Evolutionary conservation across 495 filamentous ascomycete genomes (phyloP).

Genomic region (Trichoderma erinaceum): DNA sequence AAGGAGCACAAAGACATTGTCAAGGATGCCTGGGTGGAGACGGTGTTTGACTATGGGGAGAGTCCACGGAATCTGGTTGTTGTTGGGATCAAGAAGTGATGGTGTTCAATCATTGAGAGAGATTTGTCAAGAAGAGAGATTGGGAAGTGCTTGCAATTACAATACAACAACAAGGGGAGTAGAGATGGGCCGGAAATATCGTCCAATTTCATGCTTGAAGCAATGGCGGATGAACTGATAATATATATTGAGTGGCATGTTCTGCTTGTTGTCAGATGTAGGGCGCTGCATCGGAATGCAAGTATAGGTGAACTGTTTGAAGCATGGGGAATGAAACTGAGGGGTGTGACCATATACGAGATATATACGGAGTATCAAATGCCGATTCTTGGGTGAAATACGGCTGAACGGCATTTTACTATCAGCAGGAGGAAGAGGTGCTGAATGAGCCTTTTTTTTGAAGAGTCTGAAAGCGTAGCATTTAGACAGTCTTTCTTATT

Average conservation of each 20-base stretch:
- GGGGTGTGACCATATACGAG: no score
- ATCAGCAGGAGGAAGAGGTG: no score
- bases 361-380: no score
- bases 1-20: constrained; percentile 64
- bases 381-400: no score
- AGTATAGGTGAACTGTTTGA: background rate
- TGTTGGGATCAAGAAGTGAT: constrained; percentile 72
- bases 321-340: no score
- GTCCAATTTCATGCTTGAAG: no score
- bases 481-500: no score
- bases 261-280: background rate
- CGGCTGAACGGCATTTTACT: no score
- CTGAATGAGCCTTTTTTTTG: no score
- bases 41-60: constrained; percentile 82
- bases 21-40: constrained; percentile 79
- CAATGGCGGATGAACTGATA: background rate
- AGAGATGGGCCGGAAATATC: background rate
- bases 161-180: no score
- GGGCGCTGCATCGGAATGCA: background rate
- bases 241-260: background rate
- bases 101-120: background rate
- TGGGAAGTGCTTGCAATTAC: background rate
- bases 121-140: background rate
- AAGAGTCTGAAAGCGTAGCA: no score
- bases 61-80: constrained; percentile 87